Percentiles rank a stretch among this genome's conserved stretches.
Evolutionary conservation across 139 green algal species (phyloP).

Genomic region (Pedinophyceae sp.): DNA sequence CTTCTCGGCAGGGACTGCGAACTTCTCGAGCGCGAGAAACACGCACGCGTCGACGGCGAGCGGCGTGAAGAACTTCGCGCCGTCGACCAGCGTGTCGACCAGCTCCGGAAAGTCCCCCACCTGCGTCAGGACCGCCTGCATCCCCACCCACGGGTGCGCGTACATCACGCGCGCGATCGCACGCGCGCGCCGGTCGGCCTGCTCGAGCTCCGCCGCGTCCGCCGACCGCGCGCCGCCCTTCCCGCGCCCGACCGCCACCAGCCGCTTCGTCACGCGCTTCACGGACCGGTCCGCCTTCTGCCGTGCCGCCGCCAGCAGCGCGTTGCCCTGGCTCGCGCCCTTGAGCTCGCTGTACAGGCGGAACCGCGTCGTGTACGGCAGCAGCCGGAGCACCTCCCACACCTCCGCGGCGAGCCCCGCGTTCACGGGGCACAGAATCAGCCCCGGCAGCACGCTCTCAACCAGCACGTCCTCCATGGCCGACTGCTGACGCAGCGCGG

Average conservation of each 20-base stretch:
- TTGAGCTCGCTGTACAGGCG: constrained; percentile 2
- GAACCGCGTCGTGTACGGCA: constrained; percentile 44
- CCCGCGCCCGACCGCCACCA: constrained; percentile 2
- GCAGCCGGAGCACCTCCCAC: constrained; percentile 43
- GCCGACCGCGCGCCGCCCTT: constrained; percentile 1
- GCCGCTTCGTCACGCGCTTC: constrained; percentile 10
- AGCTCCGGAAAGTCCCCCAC: constrained; percentile 7
- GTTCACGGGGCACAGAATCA: constrained; percentile 33
- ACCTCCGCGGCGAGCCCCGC: constrained; percentile 32
- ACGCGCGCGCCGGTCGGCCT: constrained; percentile 7
- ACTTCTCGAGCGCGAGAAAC: constrained; percentile 47
- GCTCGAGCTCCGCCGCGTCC: constrained; percentile 28
- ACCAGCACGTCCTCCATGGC: constrained; percentile 29
- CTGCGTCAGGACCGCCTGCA: constrained; percentile 28
- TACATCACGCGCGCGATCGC: constrained; percentile 25
- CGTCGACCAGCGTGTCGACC: constrained; percentile 3
- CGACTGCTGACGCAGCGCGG: not conserved
- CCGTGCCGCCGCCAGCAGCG: constrained; percentile 22
- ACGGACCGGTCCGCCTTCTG: constrained; percentile 26
- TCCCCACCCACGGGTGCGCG: constrained; percentile 25
- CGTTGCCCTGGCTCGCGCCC: constrained; percentile 10
- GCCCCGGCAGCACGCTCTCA: constrained; percentile 35
- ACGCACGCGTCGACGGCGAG: constrained; percentile 41
- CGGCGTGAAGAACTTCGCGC: constrained; percentile 51
- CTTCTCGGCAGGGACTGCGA: no score